phyloP scores from a whole-genome alignment of 192 early-diverging fungal genomes.

The Podila verticillata region DNA sequence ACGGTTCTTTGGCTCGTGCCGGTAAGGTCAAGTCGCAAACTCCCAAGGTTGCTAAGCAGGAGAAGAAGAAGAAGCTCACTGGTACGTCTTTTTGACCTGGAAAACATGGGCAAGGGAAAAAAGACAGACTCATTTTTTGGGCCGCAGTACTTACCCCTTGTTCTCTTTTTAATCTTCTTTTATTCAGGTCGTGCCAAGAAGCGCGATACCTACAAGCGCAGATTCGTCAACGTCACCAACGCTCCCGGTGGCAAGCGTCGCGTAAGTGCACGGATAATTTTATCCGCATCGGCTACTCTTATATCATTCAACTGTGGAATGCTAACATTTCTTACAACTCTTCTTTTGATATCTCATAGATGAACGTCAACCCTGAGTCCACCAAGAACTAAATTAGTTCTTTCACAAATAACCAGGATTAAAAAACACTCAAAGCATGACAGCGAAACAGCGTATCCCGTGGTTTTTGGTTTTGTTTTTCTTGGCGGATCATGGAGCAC shows the following conservation, averaged over 20 bases:
- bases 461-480: background rate
- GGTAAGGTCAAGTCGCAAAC: conserved; percentile 99
- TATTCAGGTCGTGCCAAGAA: conserved; percentile 90
- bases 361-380: conserved; percentile 56
- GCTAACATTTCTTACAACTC: background rate
- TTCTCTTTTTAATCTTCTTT: background rate
- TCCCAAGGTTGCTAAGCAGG: conserved; percentile 97
- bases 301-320: background rate
- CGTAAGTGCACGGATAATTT: conserved; percentile 54
- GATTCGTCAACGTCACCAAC: conserved; percentile 95
- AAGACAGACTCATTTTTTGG: background rate
- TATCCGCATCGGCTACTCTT: background rate
- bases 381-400: conserved; percentile 50
- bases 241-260: conserved; percentile 91
- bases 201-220: conserved; percentile 95
- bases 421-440: background rate
- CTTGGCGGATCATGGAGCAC: too few relatives aligned
- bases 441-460: background rate
- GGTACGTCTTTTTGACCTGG: conserved; percentile 27
- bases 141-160: conserved; percentile 3
- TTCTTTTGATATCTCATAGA: conserved; percentile 12
- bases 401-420: background rate
- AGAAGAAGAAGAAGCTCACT: conserved; percentile 93
- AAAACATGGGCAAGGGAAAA: background rate
- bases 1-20: conserved; percentile 99